Evolutionary conservation across 2,329 filamentous ascomycete species (phyloP), one percentile per base, ranked within the genome.

Genomic region (Ceratocystiopsis sp.): DNA sequence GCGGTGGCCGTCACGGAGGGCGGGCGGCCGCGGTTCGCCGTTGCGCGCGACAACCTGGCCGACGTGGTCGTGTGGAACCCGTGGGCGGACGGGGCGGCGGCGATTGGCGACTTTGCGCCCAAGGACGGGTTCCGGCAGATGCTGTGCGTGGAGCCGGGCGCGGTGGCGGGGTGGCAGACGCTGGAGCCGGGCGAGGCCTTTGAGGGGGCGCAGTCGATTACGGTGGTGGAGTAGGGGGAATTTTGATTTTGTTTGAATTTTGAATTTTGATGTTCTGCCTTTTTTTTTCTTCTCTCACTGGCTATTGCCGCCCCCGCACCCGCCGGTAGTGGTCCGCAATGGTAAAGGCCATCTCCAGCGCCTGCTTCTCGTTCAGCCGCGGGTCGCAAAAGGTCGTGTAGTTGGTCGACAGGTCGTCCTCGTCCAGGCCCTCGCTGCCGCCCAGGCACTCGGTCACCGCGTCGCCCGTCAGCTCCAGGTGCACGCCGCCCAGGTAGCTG

Each of bases 61-160:
- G 84, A 96, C 52, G 78, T 91, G 15, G 89, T 95, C 1, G 82
- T 96, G 29, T 98, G 91, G 91, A 98, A 98, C 62, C 91, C 91
- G 2, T 95, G 89, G 86, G 69, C 71, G 36, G 84, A 87, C 49
- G 93, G 93, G 67, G 77, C 84, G 1, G 74, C 77, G 53, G 71
- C 71, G 6, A 93, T 94, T 64, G 77, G 67, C 42, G 91, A 98
- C 61, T 95, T 96, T 58, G 73, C 72, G 46, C 91, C 91, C 41
- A 82, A 93, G 56, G 82, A 87, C 43, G 91, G 83, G 35, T 96
- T 80, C 68, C 84, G 84, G 68, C 75, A 85, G 46, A 95, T 96
- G 84, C 67, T 98, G 37, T 96, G 91, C 57, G 75, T 96, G 41
- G 91, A 98, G 68, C 83, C 89, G 3, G 91, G 91, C 13, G 73